Evolutionary conservation across 768 basidiomycete genomes (phyloP), one percentile per base, ranked within the genome.

Genomic region (Boletus reticulatus): DNA sequence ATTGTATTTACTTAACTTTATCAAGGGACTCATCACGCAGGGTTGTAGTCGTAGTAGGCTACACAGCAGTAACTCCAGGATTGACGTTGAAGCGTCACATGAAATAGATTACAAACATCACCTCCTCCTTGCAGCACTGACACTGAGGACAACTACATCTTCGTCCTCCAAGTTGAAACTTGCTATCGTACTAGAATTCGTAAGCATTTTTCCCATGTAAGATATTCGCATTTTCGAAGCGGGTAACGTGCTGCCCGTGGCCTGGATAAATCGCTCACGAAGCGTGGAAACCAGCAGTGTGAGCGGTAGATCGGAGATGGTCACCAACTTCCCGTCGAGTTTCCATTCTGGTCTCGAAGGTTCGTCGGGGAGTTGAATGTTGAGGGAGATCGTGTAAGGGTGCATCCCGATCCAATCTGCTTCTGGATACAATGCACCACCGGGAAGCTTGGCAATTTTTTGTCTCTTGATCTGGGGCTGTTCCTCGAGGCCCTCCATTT

Each of bases 321-420:
- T 84, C 55, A 94, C 83, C 39, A 84, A 75, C 50, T 78, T 80
- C 0, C 94, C 95, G 65, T 96, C 85, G 51, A 97, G 77, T 66
- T 96, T 94, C 92, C 91, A 96, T 72, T 96, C 95, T 0, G 94
- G 88, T 68, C 91, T 94, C 34, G 86, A 83, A 1, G 87, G 75
- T 63, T 94, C 87, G 50, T 76, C 79, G 2, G 96, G 94, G 60
- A 99, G 77, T 67, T 95, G 92, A 4, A 98, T 78, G 34, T 80
- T 79, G 44, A 99, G 79, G 24, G 88, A 87, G 64, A 98, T 92
- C 13, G 96, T 89, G 62, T 95, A 88, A 32, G 94, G 91, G 69
- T 98, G 93, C 83, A 93, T 86, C 45, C 78, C 78, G 61, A 93
- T 84, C 94, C 94, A 98, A 70, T 95, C 92, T 50, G 83, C 79